These are phyloP conservation scores for Cairneyella variabilis DNA, from an alignment of 495 filamentous ascomycete species.

Conservation along the genomic window DNA sequence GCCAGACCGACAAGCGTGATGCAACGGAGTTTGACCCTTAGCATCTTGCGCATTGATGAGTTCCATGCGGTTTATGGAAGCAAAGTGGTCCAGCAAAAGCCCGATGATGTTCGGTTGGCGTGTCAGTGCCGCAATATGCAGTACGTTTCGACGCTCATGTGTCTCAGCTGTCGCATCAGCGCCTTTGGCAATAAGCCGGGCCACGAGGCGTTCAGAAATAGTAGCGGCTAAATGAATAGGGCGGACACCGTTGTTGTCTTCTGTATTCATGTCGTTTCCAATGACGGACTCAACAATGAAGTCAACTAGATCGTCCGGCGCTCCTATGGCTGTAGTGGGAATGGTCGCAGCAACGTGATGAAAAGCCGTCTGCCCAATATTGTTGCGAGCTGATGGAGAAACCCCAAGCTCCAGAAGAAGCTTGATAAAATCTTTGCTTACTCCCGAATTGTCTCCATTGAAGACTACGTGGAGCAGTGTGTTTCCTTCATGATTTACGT, in stretches of 20 bases:
- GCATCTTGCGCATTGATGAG: constrained; percentile 22
- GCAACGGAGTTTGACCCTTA: constrained; percentile 28
- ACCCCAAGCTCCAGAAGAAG: constrained; percentile 9
- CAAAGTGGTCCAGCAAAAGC: constrained; percentile 30
- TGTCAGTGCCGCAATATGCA: constrained; percentile 37
- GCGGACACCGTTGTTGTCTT: constrained; percentile 6
- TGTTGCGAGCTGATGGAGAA: constrained; percentile 18
- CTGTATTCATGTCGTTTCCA: constrained; percentile 16
- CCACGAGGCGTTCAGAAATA: constrained; percentile 27
- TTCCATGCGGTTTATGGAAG: neutral
- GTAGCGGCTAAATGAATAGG: constrained; percentile 34
- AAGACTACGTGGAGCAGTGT: constrained; percentile 13
- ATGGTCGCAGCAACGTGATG: constrained; percentile 22
- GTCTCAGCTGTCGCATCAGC: constrained; percentile 27
- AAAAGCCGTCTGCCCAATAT: constrained; percentile 25
- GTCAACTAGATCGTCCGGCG: neutral
- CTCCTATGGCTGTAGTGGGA: neutral
- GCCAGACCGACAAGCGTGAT: constrained; percentile 36
- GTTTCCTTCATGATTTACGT: constrained; percentile 7
- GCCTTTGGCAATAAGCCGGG: constrained; percentile 30
- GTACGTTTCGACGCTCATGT: constrained; percentile 28
- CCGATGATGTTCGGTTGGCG: constrained; percentile 35
- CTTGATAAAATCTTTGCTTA: neutral
- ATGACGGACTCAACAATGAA: neutral
- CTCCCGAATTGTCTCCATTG: neutral